A percentile compares a stretch with the other conserved stretches of the same genome.
Evolutionary conservation across 345 rosid genomes (phyloP).

Genomic region (Hirschfeldia incana): DNA sequence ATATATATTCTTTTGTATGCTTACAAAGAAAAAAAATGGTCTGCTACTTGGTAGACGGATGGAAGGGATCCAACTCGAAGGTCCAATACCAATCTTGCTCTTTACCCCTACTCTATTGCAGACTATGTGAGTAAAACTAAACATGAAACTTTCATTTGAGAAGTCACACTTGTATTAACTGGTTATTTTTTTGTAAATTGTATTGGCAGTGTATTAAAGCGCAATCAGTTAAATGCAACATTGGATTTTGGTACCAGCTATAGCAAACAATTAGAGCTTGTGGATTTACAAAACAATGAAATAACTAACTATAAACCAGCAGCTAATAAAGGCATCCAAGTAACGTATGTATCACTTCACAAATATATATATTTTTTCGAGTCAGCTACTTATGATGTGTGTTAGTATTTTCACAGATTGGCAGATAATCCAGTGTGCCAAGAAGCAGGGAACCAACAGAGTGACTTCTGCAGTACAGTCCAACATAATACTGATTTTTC

Average conservation of each 20-base stretch:
- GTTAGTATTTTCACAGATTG: conserved; percentile 53
- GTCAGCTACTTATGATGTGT: neutral
- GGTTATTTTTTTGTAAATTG: neutral
- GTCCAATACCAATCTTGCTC: conserved; percentile 51
- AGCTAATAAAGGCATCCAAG: conserved; percentile 7
- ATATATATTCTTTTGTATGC: conserved; percentile 1
- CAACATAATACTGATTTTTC: conserved; percentile 32
- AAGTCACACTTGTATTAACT: neutral
- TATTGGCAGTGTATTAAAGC: conserved; percentile 47
- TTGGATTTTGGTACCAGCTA: conserved; percentile 52
- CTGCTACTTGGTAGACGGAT: conserved; percentile 50
- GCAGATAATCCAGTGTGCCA: conserved; percentile 61
- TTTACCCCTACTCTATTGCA: conserved; percentile 60
- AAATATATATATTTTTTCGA: neutral
- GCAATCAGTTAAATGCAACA: conserved; percentile 53
- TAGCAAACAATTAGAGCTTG: conserved; percentile 45
- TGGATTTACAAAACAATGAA: conserved; percentile 59
- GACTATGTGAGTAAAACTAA: conserved; percentile 59
- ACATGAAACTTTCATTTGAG: neutral
- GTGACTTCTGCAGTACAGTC: conserved; percentile 45
- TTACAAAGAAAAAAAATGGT: neutral
- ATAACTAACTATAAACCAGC: conserved; percentile 37
- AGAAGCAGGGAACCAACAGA: conserved; percentile 33
- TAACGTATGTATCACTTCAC: conserved; percentile 50
- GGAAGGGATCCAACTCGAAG: conserved; percentile 55